Percentiles rank a stretch among this genome's conserved stretches.
phyloP scores from a whole-genome alignment of 225 moss, liverwort and hornwort species.

The Antitrichia curtipendula region DNA sequence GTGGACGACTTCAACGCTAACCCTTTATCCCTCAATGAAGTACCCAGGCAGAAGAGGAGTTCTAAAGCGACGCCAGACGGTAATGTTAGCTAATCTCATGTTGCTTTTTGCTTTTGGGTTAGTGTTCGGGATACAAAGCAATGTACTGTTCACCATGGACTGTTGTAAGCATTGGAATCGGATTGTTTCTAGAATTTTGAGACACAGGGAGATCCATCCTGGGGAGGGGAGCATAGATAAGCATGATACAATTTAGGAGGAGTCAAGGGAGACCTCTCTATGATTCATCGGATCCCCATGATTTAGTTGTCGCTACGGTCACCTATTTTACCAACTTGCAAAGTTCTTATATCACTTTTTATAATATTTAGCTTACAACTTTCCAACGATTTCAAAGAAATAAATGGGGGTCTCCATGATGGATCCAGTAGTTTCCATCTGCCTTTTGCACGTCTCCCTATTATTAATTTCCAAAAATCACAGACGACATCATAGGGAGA shows the following conservation, averaged over 20 bases:
- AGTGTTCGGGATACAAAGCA: background rate
- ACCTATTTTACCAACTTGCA: background rate
- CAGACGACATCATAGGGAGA: background rate
- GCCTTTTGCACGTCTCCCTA: background rate
- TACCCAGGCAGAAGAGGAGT: background rate
- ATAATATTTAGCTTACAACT: background rate
- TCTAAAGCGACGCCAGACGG: slow-evolving; percentile 1
- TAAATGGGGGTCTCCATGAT: background rate
- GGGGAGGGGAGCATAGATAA: background rate
- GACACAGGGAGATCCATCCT: background rate
- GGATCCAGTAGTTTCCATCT: background rate
- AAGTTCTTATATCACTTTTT: background rate
- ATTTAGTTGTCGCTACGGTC: background rate
- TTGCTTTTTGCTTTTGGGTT: background rate
- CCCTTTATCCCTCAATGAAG: background rate
- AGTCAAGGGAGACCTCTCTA: background rate
- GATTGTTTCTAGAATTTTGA: background rate
- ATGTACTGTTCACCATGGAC: background rate
- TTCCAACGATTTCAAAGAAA: background rate
- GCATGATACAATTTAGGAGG: background rate
- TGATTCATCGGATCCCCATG: background rate
- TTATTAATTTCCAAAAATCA: background rate
- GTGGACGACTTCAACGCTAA: slow-evolving; percentile 14
- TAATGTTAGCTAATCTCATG: background rate
- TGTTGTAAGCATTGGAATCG: background rate